Evolutionary conservation across 768 basidiomycete species (phyloP), one percentile per base, ranked within the genome.

Genomic region (Gymnopilus junonius): DNA sequence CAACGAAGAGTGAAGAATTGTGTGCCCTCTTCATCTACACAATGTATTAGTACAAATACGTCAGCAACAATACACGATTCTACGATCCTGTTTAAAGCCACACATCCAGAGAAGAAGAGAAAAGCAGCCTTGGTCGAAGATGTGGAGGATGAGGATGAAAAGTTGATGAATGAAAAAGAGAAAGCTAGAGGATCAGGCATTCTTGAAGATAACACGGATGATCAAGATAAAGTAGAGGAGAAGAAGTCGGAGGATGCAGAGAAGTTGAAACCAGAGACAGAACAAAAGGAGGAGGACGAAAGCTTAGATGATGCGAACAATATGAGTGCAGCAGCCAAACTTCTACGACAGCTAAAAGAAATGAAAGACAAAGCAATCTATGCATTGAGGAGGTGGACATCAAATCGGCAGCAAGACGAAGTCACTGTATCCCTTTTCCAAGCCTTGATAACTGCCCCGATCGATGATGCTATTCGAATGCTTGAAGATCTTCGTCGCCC

Each of bases 401-500:
- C 43, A n/a, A 45, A 25, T 1, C 8, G 20, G 17, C 35, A 29
- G 21, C 23, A 34, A 35, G 29, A 56, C 11, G 61, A 62, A 46
- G 43, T 62, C 17, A 62, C 61, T 4, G 8, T 35, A 20, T 32
- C 43, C 7, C 31, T 62, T 3, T 31, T 62, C 3, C 61, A 62
- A 45, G 34, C 61, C 3, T 48, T 62, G 23, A n/a, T 62, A 11
- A 62, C 54, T 14, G 61, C 61, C 1, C 54, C 61, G 32, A 8
- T 42, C 11, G 25, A 55, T n/a, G 39, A 56, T 4, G 53, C 61
- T 4, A 45, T 48, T 8, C 14, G 31, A 12, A 62, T 54, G 1
- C 42, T 62, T 1, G 4, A n/a, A 20, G 42, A 58, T 21, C 58
- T 58, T 6, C 10, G 17, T 12, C 29, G 42, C 10, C 58, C 53